Percentiles rank a stretch among this genome's conserved stretches.
Conservation (phyloP, 257 asterid genomes). For the Solanum paucissectum region DNA sequence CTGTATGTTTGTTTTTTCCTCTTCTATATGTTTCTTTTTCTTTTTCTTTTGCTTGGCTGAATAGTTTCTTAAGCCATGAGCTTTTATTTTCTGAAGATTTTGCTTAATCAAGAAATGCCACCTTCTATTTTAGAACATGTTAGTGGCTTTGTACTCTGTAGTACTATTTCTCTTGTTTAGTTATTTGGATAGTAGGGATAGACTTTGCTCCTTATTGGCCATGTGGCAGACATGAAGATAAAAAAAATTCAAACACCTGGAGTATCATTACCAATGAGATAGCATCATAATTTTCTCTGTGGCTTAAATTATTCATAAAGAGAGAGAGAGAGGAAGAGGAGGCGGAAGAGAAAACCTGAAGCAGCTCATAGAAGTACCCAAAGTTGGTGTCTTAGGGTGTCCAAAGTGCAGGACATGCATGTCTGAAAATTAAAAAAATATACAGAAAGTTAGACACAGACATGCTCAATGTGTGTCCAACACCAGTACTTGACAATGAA, state of each 20-base stretch:
- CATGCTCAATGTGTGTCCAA: neutral
- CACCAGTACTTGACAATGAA: neutral
- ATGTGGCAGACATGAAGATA: neutral
- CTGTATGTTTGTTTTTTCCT: constrained; percentile 34
- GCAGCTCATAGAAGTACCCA: neutral
- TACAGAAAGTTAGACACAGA: neutral
- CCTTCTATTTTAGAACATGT: neutral
- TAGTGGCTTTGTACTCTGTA: neutral
- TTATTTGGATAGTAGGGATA: neutral
- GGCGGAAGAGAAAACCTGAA: neutral
- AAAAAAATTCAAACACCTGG: neutral
- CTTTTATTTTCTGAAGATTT: neutral
- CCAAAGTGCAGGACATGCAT: neutral
- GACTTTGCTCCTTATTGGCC: neutral
- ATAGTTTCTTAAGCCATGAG: neutral
- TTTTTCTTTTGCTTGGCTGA: neutral
- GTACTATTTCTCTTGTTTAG: neutral
- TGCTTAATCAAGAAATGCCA: neutral
- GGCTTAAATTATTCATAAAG: neutral
- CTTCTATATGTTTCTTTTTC: neutral
- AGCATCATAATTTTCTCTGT: neutral
- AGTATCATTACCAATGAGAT: neutral
- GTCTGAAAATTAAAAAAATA: neutral
- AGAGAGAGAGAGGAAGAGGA: neutral
- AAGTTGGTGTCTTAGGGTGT: neutral